Evolutionary conservation across 2,329 filamentous ascomycete genomes (phyloP).

Genomic region (Fonsecaea pedrosoi): DNA sequence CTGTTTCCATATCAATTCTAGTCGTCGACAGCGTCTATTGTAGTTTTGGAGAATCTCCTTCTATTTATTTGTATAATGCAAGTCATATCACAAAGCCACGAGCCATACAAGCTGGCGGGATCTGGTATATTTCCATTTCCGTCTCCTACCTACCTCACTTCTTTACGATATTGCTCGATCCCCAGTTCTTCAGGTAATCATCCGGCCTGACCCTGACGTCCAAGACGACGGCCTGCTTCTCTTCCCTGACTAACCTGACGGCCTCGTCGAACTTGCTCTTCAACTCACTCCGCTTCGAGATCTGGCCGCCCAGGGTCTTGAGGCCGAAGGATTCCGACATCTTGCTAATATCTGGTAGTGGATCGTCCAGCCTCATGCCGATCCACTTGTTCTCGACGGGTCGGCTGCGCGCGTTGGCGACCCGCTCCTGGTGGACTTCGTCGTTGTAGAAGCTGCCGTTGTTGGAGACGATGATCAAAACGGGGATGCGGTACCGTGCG

Average conservation of each 20-base stretch:
- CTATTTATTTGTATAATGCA: background rate
- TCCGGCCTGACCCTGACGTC: slow-evolving; percentile 14
- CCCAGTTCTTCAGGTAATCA: slow-evolving; percentile 20
- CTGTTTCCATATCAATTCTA: background rate
- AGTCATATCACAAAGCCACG: background rate
- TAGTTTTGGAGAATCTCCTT: background rate
- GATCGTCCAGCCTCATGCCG: slow-evolving; percentile 12
- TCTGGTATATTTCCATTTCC: background rate
- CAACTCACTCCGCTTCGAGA: slow-evolving; percentile 12
- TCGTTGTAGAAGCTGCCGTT: slow-evolving; percentile 20
- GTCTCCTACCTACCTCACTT: background rate
- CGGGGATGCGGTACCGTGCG: slow-evolving; percentile 11
- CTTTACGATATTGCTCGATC: slow-evolving; percentile 12
- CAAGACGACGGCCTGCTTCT: slow-evolving; percentile 8
- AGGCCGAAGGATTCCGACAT: slow-evolving; percentile 7
- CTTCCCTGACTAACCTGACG: slow-evolving; percentile 7
- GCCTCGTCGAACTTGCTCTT: slow-evolving; percentile 11
- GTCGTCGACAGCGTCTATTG: background rate
- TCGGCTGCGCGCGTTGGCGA: slow-evolving; percentile 11
- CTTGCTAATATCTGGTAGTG: slow-evolving; percentile 12
- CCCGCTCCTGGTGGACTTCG: slow-evolving; percentile 12
- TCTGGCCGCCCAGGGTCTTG: slow-evolving; percentile 12
- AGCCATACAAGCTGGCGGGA: too few species aligned
- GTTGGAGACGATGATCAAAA: slow-evolving; percentile 18
- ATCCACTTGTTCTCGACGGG: slow-evolving; percentile 18